A percentile compares a stretch with the other conserved stretches of the same genome.
Evolutionary conservation across 2,329 filamentous ascomycete species (phyloP).

Genomic region (Cephalotrichum gorgonifer): DNA sequence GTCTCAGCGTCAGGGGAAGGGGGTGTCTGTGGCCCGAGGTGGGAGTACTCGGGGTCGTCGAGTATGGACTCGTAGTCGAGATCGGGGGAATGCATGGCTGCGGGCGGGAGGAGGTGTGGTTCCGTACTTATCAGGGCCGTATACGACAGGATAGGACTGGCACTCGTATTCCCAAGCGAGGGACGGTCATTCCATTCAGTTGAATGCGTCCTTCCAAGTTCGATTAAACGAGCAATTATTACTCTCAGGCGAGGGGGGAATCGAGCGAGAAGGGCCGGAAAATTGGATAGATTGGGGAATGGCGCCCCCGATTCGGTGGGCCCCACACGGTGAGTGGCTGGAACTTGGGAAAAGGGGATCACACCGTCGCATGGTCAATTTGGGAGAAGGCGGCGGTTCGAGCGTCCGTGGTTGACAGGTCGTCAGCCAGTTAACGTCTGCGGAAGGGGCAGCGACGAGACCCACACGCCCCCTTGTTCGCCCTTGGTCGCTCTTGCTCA

Average conservation of each 20-base stretch:
- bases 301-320: background rate
- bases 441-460: background rate
- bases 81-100: background rate
- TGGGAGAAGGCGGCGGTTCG: background rate
- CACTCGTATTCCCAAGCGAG: background rate
- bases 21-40: too few species aligned
- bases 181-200: too few species aligned
- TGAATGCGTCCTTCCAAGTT: background rate
- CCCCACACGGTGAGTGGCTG: slow-evolving; percentile 5
- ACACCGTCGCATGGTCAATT: slow-evolving; percentile 3
- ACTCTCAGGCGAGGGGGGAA: background rate
- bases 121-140: background rate
- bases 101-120: background rate
- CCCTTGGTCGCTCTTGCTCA: too few species aligned
- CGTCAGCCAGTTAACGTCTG: too few species aligned
- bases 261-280: background rate
- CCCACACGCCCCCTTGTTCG: background rate
- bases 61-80: slow-evolving; percentile 1
- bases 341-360: slow-evolving; percentile 6
- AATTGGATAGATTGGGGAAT: background rate
- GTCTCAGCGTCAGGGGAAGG: slow-evolving; percentile 5
- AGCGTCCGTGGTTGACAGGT: too few species aligned
- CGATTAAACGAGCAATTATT: too few species aligned
- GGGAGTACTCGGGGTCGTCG: background rate
- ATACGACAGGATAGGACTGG: too few species aligned